Conservation (phyloP, 139 green algal species). For the Ostreobium quekettii region DNA sequence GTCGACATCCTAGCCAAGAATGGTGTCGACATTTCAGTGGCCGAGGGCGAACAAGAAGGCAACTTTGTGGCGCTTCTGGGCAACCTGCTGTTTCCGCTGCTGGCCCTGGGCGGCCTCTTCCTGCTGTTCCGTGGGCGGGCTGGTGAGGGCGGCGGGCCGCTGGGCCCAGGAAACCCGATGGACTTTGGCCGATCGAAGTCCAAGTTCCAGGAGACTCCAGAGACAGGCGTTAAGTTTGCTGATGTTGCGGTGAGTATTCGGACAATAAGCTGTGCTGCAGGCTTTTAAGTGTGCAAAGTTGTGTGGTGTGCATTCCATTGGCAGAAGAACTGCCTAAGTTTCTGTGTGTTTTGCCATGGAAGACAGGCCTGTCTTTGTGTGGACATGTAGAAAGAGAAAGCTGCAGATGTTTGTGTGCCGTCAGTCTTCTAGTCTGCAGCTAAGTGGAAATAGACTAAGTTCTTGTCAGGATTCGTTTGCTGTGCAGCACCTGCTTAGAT, state of each 20-base stretch:
- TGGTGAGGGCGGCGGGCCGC: conserved; percentile 24
- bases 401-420: too few relatives aligned
- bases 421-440: too few relatives aligned
- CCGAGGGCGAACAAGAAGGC: conserved; percentile 80
- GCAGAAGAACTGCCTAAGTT: too few relatives aligned
- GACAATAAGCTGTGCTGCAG: too few relatives aligned
- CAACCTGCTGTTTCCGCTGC: conserved; percentile 97
- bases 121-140: conserved; percentile 84
- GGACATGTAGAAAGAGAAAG: too few relatives aligned
- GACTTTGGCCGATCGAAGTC: conserved; percentile 95
- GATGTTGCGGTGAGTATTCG: conserved; percentile 88
- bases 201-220: conserved; percentile 99
- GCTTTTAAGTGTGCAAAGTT: too few relatives aligned
- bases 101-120: conserved; percentile 97
- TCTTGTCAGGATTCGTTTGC: too few relatives aligned
- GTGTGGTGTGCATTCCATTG: too few relatives aligned
- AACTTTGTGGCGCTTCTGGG: conserved; percentile 91
- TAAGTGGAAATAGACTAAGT: too few relatives aligned
- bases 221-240: conserved; percentile 95
- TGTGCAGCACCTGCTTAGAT: too few relatives aligned
- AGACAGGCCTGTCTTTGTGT: too few relatives aligned
- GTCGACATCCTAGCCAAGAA: conserved; percentile 85
- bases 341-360: too few relatives aligned
- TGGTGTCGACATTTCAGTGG: conserved; percentile 87
- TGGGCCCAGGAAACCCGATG: conserved; percentile 90